These are phyloP conservation scores for Aleurites moluccanus DNA, from an alignment of 441 rosid species.

Conservation along the genomic window DNA sequence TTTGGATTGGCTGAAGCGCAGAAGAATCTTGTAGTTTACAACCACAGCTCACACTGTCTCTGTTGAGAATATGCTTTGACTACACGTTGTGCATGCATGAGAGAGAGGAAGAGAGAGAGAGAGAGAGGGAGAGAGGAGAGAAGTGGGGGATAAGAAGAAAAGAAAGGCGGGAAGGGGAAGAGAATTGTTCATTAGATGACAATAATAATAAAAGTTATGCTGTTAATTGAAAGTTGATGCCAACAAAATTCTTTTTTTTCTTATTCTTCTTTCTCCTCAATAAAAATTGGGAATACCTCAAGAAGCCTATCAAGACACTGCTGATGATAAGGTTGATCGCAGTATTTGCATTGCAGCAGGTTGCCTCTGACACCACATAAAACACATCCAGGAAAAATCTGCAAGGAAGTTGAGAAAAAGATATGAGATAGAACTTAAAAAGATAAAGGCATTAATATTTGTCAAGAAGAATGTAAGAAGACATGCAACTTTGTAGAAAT, in stretches of 20 bases:
- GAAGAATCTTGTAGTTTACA: constrained; percentile 28
- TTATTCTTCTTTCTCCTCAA: constrained; percentile 8
- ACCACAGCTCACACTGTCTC: constrained; percentile 28
- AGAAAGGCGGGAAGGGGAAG: constrained; percentile 1
- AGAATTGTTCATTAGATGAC: neutral
- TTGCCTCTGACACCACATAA: constrained; percentile 26
- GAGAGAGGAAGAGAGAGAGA: constrained; percentile 10
- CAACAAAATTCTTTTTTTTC: neutral
- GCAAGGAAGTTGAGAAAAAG: constrained; percentile 13
- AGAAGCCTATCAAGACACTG: constrained; percentile 22
- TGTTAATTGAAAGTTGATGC: neutral
- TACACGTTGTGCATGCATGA: constrained; percentile 10
- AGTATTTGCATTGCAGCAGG: constrained; percentile 29
- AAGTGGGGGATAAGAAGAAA: neutral
- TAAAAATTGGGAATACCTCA: constrained; percentile 24
- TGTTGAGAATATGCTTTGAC: constrained; percentile 21
- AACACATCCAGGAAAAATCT: constrained; percentile 25
- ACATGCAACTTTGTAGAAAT: neutral
- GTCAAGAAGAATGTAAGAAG: neutral
- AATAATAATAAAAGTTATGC: neutral
- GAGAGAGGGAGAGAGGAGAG: constrained; percentile 6
- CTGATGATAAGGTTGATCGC: constrained; percentile 29
- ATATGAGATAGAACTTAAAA: neutral
- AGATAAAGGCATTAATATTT: neutral
- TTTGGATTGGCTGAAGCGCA: constrained; percentile 18